These are phyloP conservation scores for Populus alba DNA, from an alignment of 345 rosid species.

Conservation along the genomic window DNA sequence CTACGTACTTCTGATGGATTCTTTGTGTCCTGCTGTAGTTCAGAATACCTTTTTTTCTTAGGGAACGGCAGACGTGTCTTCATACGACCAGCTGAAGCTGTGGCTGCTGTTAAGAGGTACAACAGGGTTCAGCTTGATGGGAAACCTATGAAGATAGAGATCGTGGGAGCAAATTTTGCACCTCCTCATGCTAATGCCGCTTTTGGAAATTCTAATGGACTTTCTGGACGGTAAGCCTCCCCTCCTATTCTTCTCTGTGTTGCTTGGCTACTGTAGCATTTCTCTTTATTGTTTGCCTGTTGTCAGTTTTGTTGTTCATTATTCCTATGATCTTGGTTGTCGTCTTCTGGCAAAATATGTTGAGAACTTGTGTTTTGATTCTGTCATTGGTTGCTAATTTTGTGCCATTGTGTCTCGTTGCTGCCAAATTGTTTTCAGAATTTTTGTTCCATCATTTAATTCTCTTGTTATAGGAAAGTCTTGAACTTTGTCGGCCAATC, in stretches of 20 bases:
- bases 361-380: neutral
- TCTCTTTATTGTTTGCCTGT: neutral
- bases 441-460: neutral
- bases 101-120: conserved; percentile 86
- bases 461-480: neutral
- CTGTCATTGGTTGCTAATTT: neutral
- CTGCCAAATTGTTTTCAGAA: neutral
- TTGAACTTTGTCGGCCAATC: neutral
- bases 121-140: conserved; percentile 95
- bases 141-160: conserved; percentile 92
- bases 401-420: neutral
- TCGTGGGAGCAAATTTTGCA: conserved; percentile 65
- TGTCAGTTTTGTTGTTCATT: neutral
- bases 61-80: conserved; percentile 95
- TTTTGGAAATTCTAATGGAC: conserved; percentile 46
- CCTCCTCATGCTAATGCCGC: conserved; percentile 25
- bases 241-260: neutral
- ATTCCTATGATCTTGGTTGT: neutral
- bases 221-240: conserved; percentile 49
- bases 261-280: neutral
- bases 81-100: conserved; percentile 68
- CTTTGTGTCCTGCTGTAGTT: conserved; percentile 38
- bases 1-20: conserved; percentile 32
- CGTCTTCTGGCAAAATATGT: neutral
- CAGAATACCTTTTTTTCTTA: conserved; percentile 43